Evolutionary conservation across 164 flowering plant genomes (phyloP).

Genomic region (Piper longum): DNA sequence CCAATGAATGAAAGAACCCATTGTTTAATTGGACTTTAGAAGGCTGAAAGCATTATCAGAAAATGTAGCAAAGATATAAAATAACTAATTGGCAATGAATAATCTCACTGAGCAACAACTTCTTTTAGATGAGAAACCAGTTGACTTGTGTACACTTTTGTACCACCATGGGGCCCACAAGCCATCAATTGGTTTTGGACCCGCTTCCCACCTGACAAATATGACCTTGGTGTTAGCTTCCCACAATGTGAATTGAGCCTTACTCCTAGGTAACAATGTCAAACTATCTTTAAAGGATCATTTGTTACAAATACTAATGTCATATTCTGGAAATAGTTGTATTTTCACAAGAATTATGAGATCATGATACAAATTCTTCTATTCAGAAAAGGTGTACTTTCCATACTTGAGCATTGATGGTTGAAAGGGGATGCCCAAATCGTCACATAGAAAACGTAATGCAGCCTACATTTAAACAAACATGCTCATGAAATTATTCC

Average conservation of each 20-base stretch:
- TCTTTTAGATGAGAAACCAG: conserved; percentile 35
- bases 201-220: conserved; percentile 77
- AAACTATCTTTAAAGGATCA: too few relatives aligned
- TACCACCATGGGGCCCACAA: conserved; percentile 99
- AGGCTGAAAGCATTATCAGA: neutral
- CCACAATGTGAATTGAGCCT: neutral
- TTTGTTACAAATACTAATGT: neutral
- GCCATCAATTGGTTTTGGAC: conserved; percentile 82
- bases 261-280: too few relatives aligned
- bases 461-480: conserved; percentile 31
- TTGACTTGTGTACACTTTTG: conserved; percentile 59
- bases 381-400: neutral
- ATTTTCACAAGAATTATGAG: neutral
- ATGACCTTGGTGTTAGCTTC: neutral
- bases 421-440: conserved; percentile 72
- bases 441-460: conserved; percentile 70
- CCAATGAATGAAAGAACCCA: too few relatives aligned
- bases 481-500: neutral
- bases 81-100: neutral
- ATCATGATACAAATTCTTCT: neutral
- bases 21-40: too few relatives aligned
- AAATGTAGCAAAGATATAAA: neutral
- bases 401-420: conserved; percentile 67
- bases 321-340: neutral
- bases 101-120: conserved; percentile 51